Evolutionary conservation across 2,329 filamentous ascomycete genomes (phyloP).

Genomic region (Aspergillus quadrilineatus): DNA sequence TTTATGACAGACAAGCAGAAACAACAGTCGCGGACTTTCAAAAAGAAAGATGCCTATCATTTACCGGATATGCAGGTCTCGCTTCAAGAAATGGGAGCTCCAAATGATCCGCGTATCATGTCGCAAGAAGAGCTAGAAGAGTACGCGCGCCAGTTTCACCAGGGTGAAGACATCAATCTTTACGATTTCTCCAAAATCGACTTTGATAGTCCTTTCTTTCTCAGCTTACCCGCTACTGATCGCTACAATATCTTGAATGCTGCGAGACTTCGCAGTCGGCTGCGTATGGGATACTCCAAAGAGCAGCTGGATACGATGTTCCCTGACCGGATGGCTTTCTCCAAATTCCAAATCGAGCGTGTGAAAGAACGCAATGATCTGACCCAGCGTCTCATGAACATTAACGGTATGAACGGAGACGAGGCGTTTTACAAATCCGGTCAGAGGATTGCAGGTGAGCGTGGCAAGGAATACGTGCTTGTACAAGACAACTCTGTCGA

Average conservation of each 20-base stretch:
- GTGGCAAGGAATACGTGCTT: slow-evolving; percentile 88
- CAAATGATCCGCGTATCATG: slow-evolving; percentile 95
- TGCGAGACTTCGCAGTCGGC: slow-evolving; percentile 77
- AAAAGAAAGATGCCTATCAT: slow-evolving; percentile 92
- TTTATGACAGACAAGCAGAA: slow-evolving; percentile 77
- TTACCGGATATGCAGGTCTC: slow-evolving; percentile 78
- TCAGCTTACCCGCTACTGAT: slow-evolving; percentile 82
- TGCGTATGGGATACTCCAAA: slow-evolving; percentile 95
- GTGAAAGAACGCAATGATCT: slow-evolving; percentile 90
- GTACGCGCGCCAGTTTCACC: slow-evolving; percentile 88
- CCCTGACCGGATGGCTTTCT: slow-evolving; percentile 95
- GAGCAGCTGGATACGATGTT: slow-evolving; percentile 97
- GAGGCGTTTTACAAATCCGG: slow-evolving; percentile 68
- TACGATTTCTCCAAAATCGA: slow-evolving; percentile 99
- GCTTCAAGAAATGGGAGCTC: slow-evolving; percentile 80
- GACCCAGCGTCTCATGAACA: slow-evolving; percentile 89
- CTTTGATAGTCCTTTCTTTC: slow-evolving; percentile 93
- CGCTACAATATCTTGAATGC: slow-evolving; percentile 98
- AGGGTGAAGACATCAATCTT: slow-evolving; percentile 80
- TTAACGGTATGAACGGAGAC: slow-evolving; percentile 82
- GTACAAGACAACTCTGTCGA: slow-evolving; percentile 95
- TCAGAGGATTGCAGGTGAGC: slow-evolving; percentile 64
- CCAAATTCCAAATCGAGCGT: slow-evolving; percentile 90
- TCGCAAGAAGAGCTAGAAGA: slow-evolving; percentile 89
- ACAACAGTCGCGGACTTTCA: slow-evolving; percentile 71